Base-by-base conservation (phyloP, 1,139 yeast genomes). In the Saccharomycopsis hybrid region DNA sequence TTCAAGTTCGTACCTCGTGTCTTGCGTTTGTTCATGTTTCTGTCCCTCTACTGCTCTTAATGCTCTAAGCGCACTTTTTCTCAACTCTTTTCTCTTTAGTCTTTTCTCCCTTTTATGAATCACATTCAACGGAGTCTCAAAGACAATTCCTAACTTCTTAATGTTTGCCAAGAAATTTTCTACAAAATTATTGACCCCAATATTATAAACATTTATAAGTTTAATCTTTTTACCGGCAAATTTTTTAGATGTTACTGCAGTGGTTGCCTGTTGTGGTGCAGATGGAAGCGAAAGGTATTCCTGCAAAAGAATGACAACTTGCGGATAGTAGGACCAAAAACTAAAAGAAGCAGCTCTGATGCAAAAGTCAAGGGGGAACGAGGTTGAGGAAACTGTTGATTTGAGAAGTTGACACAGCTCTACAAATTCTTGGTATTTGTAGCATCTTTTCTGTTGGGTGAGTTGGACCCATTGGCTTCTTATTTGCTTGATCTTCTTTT, bases 1-100 rank as follows among this genome's bases (percentile, higher is more conserved):
- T 18, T 18, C 18, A 18, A 18, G 18, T 18, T 18, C 18, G 18
- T 18, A 18, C 18, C 18, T 18, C 18, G 18, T 18, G 18, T 18
- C 18, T 18, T 18, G 18, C 18, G 18, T 18, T 18, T 18, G 18
- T 18, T 18, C 18, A 18, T 18, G 18, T 18, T 18, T 18, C 18
- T 18, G 18, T 18, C 18, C 18, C 18, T 18, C 18, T 18, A 18
- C 18, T 18, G 18, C 18, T 18, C 18, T 18, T 18, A 18, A 18
- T 18, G 18, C 18, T 18, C 18, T 18, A 18, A 18, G 18, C 18
- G 18, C 18, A 18, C 18, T 18, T 18, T 18, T 18, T 18, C 18
- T 18, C 18, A 18, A 18, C 24, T 39, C 38, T 25, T 25, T 45
- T 13, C 9, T n/a, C 28, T 18, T 7, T 54, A 59, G 3, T 42